Evolutionary conservation across 1,284 basidiomycete species (phyloP).

Genomic region (Phenoliferia sp.): DNA sequence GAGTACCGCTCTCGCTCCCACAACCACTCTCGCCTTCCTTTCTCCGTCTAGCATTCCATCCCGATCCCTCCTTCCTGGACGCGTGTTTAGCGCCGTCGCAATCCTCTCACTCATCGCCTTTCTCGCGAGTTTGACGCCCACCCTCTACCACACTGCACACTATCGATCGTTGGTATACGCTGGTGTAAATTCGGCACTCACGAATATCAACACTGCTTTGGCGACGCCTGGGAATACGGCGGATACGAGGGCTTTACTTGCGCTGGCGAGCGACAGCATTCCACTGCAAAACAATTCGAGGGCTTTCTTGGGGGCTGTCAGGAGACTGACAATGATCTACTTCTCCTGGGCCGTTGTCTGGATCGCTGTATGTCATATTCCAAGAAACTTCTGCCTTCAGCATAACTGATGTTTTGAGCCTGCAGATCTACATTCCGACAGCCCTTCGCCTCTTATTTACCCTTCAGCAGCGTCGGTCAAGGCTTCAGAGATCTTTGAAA

Average conservation of each 20-base stretch:
- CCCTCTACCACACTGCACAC: neutral
- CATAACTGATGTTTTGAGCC: neutral
- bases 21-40: neutral
- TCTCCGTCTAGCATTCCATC: neutral
- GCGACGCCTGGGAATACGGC: no score
- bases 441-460: neutral
- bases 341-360: neutral
- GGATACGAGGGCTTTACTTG: no score
- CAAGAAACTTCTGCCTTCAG: neutral
- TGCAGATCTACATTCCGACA: neutral
- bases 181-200: neutral
- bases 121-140: neutral
- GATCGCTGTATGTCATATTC: neutral
- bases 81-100: neutral
- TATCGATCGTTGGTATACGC: neutral
- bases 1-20: neutral
- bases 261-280: neutral
- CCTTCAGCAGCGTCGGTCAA: neutral
- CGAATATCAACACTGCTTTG: neutral
- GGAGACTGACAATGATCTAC: neutral
- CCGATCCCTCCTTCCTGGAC: neutral
- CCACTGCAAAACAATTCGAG: neutral
- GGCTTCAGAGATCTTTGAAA: neutral
- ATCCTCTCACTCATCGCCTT: neutral
- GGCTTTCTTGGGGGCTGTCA: neutral